Evolutionary conservation across 169 alveolate genomes (phyloP).

Genomic region (Babesia ovata): DNA sequence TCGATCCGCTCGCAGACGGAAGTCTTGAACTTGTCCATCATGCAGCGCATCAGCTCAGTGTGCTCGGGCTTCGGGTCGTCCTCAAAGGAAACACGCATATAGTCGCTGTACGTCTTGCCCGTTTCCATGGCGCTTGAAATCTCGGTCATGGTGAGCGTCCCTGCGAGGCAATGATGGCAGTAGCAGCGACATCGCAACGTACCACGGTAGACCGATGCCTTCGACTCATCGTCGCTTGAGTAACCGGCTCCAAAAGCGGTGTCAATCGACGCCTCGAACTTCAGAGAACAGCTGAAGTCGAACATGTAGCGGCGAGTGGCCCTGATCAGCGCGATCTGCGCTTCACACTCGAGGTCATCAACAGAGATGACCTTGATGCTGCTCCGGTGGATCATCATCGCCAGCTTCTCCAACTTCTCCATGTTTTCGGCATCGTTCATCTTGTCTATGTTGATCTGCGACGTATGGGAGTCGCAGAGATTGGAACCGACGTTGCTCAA

Average conservation of each 20-base stretch:
- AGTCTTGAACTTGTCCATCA: constrained; percentile 53
- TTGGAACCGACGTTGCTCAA: constrained; percentile 54
- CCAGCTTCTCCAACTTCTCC: constrained; percentile 48
- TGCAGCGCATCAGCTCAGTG: constrained; percentile 32
- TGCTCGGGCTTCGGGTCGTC: constrained; percentile 49
- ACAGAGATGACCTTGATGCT: constrained; percentile 68
- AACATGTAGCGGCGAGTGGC: constrained; percentile 83
- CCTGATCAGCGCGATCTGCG: constrained; percentile 81
- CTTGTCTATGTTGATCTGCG: constrained; percentile 43
- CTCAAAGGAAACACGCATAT: constrained; percentile 50
- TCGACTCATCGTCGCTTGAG: not conserved
- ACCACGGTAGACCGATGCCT: constrained; percentile 48
- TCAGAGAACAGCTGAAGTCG: constrained; percentile 75
- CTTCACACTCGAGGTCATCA: constrained; percentile 79
- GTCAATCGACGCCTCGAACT: constrained; percentile 43
- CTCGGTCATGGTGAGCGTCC: constrained; percentile 60
- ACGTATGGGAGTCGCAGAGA: not conserved
- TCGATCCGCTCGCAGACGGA: constrained; percentile 40
- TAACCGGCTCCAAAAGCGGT: constrained; percentile 32
- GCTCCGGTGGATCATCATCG: constrained; percentile 56
- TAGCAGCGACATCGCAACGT: not conserved
- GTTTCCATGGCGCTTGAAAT: constrained; percentile 75
- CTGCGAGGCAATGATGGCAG: constrained; percentile 19
- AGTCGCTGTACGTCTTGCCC: constrained; percentile 76
- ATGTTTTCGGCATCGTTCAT: constrained; percentile 19